Base-by-base conservation (phyloP, 2,329 filamentous ascomycete genomes). In the Didymella lethalis region DNA sequence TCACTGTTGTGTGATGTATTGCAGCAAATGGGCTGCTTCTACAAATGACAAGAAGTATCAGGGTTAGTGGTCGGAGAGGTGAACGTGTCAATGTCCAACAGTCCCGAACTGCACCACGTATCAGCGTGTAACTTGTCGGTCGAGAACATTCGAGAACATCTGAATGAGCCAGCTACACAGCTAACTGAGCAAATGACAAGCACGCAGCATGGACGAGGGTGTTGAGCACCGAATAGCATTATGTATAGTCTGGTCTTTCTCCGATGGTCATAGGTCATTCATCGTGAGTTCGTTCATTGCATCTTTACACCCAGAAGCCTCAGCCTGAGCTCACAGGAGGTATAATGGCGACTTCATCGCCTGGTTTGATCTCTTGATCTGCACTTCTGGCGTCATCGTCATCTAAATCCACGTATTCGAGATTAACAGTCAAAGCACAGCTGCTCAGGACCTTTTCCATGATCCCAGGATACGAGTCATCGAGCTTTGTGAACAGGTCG, bases 271-370 rank as follows among this genome's bases (percentile, higher is more conserved):
- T 44, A 5, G 8, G 28, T 44, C 25, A 25, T 44, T 44, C 6
- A 44, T 20, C 41, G 14, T 44, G 5, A 26, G 1, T 34, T 41
- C 16, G 6, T 32, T 41, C 34, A 34, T 26, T 32, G 6, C 14
- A 18, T 14, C n/a, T 3, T 32, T 28, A 16, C 12, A 10, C 32
- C 31, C 38, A 18, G 29, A 18, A 25, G 23, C n/a, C n/a, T 84
- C 76, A 95, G 4, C 92, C 92, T 36, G 92, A 93, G 81, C 92
- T 96, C 65, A 96, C 92, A 10, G 92, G 92, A 32, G 92, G 92
- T 57, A 96, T 94, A 34, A 96, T 90, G 41, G 90, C 92, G 54
- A 96, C 91, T 79, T 96, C 92, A 72, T 96, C 92, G 28, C 89
- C 90, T 62, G 86, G 86, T 50, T 86, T 78, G 57, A 96, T 90